Base-by-base conservation (phyloP, 208 protist species). In the Angomonas deanei region DNA sequence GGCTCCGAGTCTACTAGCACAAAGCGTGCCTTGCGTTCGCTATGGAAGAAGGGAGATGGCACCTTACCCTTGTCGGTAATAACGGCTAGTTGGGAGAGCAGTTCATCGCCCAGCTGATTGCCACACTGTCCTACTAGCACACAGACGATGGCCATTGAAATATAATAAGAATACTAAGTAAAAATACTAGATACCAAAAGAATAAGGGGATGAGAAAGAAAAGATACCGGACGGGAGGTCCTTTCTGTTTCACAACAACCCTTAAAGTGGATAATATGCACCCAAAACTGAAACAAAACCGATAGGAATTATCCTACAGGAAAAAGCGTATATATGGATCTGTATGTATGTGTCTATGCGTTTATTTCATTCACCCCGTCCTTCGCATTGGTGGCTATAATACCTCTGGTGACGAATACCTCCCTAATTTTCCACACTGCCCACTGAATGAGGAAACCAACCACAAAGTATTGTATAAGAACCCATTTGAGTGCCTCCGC, bases 71-170 rank as follows among this genome's bases (percentile, higher is more conserved):
- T 59, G 17, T 59, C 53, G 10, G 71, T 67, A 60, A 69, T 70
- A 39, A 78, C 53, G n/a, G 66, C 30, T 2, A 95, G 68, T 61
- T 92, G 84, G 1, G 75, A 77, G 52, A 88, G 87, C 19, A 95
- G 76, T 56, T 91, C 86, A 53, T 92, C 89, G 39, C 83, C 86
- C 26, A 95, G 75, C 69, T 95, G 89, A 53, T 95, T 95, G 55
- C 89, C 89, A 66, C 89, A 95, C 62, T 95, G 89, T 1, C 89
- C 89, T 3, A 95, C 78, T 6, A 84, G 70, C 19, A 95, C 86
- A 15, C 91, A 77, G 10, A 95, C 72, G 17, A 92, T 66, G 2
- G 89, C 80, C 82, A 92, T 88, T 0, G 32, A 48, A 52, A 47
- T 1, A 56, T 4, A 49, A 31, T 52, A 56, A 21, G 15, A 39